phyloP scores from a whole-genome alignment of 306 rosid species.

The Prunus fruticosa region DNA sequence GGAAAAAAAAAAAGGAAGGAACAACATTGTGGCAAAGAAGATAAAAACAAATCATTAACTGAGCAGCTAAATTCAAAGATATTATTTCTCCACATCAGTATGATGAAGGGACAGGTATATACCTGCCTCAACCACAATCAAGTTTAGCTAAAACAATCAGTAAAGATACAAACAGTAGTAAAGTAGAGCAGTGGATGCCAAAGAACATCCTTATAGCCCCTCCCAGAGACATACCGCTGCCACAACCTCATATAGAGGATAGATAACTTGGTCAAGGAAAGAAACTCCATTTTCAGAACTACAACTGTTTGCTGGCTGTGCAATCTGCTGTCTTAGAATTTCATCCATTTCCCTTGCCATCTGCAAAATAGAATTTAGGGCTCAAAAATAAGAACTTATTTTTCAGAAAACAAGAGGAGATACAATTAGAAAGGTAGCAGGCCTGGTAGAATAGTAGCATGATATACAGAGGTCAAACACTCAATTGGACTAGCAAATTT shows the following conservation, averaged over 20 bases:
- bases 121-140: background rate
- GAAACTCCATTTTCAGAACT: conserved; percentile 57
- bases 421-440: background rate
- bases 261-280: conserved; percentile 77
- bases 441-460: background rate
- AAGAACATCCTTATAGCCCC: background rate
- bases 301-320: conserved; percentile 89
- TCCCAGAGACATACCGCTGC: conserved; percentile 64
- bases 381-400: background rate
- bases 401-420: background rate
- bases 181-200: background rate
- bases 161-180: background rate
- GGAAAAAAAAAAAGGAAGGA: too few relatives aligned
- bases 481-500: background rate
- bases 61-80: background rate
- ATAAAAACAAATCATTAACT: background rate
- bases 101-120: background rate
- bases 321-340: conserved; percentile 60
- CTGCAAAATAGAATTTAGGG: conserved; percentile 42
- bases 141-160: background rate
- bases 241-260: conserved; percentile 70
- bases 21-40: too few relatives aligned
- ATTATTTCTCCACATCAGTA: background rate
- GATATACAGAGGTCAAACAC: background rate
- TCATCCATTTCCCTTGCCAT: conserved; percentile 96